phyloP scores from a whole-genome alignment of 2,329 filamentous ascomycete genomes.

The Lecanicillium sp. region DNA sequence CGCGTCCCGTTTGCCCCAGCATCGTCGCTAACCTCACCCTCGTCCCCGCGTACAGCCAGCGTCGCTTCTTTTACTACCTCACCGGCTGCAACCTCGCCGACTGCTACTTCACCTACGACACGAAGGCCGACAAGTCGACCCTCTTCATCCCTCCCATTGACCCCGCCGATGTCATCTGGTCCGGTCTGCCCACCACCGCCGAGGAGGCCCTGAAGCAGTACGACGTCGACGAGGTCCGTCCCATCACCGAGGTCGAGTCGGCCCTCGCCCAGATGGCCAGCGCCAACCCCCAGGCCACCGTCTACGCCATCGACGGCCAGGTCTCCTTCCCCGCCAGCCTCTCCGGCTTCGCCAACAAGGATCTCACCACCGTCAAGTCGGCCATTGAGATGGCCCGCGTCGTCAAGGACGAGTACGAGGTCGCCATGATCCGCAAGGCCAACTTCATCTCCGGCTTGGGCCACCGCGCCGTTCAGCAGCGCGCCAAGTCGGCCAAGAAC shows the following conservation, averaged over 20 bases:
- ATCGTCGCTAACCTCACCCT: neutral
- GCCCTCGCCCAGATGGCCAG: slow-evolving; percentile 49
- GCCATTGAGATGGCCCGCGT: slow-evolving; percentile 64
- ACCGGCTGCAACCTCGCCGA: slow-evolving; percentile 78
- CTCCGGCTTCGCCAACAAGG: slow-evolving; percentile 58
- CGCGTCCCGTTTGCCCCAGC: too few relatives aligned
- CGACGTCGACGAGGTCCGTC: slow-evolving; percentile 72
- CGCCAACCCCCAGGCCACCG: slow-evolving; percentile 31
- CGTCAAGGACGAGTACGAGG: slow-evolving; percentile 67
- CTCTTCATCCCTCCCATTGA: slow-evolving; percentile 89
- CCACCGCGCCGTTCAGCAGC: slow-evolving; percentile 54
- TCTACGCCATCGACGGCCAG: slow-evolving; percentile 74
- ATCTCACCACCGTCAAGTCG: slow-evolving; percentile 47
- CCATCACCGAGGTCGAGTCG: slow-evolving; percentile 68
- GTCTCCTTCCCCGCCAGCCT: slow-evolving; percentile 67
- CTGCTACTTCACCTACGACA: slow-evolving; percentile 73
- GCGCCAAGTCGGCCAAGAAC: slow-evolving; percentile 57
- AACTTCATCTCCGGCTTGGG: slow-evolving; percentile 63
- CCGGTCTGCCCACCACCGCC: slow-evolving; percentile 71
- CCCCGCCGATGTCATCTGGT: slow-evolving; percentile 88
- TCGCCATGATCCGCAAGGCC: slow-evolving; percentile 64
- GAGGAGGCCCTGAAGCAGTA: slow-evolving; percentile 70
- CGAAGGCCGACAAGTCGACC: slow-evolving; percentile 62
- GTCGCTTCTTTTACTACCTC: slow-evolving; percentile 90
- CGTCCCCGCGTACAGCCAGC: slow-evolving; percentile 55